Conservation (phyloP, 208 protist species). For the Leishmania braziliensis region DNA sequence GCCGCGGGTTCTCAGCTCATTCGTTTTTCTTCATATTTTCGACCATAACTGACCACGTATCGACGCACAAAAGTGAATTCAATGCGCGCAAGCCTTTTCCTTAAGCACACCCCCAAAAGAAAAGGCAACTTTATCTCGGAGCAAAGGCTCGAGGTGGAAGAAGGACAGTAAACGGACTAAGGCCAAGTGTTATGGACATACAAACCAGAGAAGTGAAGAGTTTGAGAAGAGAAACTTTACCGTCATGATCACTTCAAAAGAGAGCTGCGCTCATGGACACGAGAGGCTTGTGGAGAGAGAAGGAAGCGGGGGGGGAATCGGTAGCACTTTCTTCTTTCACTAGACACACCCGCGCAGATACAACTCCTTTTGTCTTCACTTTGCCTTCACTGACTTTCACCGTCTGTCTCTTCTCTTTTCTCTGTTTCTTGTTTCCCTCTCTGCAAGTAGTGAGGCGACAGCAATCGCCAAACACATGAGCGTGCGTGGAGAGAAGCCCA, state of each 20-base stretch:
- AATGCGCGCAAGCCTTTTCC: not conserved
- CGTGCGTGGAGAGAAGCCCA: not conserved
- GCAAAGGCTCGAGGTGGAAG: not conserved
- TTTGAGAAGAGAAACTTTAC: not conserved
- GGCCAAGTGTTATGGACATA: not conserved
- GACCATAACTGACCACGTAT: not conserved
- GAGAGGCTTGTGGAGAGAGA: not conserved
- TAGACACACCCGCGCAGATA: not conserved
- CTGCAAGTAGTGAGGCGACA: not conserved
- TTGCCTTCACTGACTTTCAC: not conserved
- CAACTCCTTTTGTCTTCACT: not conserved
- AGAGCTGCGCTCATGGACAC: not conserved
- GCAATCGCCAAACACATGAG: not conserved
- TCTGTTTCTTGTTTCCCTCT: constrained; percentile 3
- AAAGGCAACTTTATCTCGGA: not conserved
- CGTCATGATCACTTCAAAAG: not conserved
- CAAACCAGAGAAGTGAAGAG: not conserved
- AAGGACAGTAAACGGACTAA: not conserved
- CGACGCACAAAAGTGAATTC: not conserved
- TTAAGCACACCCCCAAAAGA: not conserved
- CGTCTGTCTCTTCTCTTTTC: constrained; percentile 2
- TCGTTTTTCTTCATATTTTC: not conserved
- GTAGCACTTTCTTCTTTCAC: not conserved
- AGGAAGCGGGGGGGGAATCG: not conserved
- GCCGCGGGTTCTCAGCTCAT: not conserved